Evolutionary conservation across 2,329 filamentous ascomycete species (phyloP).

Genomic region (Venturia aucupariae): DNA sequence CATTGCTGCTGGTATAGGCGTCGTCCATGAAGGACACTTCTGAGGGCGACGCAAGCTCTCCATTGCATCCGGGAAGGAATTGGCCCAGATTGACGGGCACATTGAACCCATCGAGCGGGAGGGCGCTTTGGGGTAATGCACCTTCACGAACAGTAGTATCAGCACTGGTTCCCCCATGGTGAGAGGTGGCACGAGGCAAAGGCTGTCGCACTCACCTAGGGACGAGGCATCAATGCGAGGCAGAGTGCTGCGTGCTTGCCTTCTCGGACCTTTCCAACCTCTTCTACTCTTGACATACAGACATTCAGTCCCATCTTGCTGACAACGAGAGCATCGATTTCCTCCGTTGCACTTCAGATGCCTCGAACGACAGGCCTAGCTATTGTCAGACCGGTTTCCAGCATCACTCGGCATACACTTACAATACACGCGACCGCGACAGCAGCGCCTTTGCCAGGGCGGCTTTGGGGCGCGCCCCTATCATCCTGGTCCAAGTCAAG

Average conservation of each 20-base stretch:
- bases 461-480: background rate
- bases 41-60: background rate
- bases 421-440: slow-evolving; percentile 40
- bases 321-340: slow-evolving; percentile 41
- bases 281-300: slow-evolving; percentile 44
- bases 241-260: slow-evolving; percentile 24
- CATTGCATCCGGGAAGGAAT: background rate
- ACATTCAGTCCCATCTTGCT: slow-evolving; percentile 36
- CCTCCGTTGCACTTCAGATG: slow-evolving; percentile 43
- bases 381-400: background rate
- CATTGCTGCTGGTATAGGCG: background rate
- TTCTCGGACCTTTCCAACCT: slow-evolving; percentile 38
- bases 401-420: slow-evolving; percentile 36
- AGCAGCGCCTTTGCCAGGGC: background rate
- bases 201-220: background rate
- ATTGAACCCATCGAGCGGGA: background rate
- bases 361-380: background rate
- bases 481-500: background rate
- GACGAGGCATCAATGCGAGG: background rate
- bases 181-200: too few relatives aligned
- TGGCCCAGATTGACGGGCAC: background rate
- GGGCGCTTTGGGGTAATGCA: background rate
- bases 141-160: background rate
- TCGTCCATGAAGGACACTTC: background rate
- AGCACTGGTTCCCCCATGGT: background rate